These are phyloP conservation scores for Corylus avellana DNA, from an alignment of 306 rosid genomes.

Conservation along the genomic window DNA sequence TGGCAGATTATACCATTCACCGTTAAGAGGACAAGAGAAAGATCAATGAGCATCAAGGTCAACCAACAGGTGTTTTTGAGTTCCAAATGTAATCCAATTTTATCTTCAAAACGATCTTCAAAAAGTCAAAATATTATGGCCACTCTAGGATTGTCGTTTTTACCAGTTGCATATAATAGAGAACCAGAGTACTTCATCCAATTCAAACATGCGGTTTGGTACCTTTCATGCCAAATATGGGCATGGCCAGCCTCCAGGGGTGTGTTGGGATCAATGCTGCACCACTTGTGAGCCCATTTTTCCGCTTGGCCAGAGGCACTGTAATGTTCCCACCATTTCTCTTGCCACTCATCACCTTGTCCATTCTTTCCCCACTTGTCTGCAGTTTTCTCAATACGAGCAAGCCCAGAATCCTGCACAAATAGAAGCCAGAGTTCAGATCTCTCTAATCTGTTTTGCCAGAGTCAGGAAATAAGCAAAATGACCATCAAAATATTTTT, in stretches of 20 bases:
- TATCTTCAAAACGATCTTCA: background rate
- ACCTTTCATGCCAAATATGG: slow-evolving; percentile 99
- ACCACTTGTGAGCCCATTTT: slow-evolving; percentile 98
- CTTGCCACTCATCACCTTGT: slow-evolving; percentile 88
- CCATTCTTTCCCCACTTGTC: slow-evolving; percentile 96
- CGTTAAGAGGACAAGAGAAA: background rate
- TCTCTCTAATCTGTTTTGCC: background rate
- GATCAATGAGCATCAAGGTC: background rate
- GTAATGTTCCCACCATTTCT: slow-evolving; percentile 89
- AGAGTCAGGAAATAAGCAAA: background rate
- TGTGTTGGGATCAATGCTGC: slow-evolving; percentile 85
- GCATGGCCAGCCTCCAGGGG: slow-evolving; percentile 87
- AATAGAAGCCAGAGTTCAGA: slow-evolving; percentile 14
- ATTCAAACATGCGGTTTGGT: slow-evolving; percentile 5
- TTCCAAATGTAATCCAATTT: background rate
- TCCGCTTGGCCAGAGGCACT: slow-evolving; percentile 77
- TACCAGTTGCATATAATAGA: background rate
- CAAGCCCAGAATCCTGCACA: slow-evolving; percentile 74
- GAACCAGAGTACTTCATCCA: slow-evolving; percentile 14
- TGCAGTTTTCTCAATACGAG: slow-evolving; percentile 88
- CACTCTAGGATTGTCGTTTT: background rate
- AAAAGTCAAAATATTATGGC: background rate
- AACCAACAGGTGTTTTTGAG: background rate
- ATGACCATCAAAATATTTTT: background rate
- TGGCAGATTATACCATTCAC: background rate